A percentile compares a stretch with the other conserved stretches of the same genome.
These are phyloP conservation scores for Diophrys sp. DNA, from an alignment of 73 alveolate genomes.

Conservation along the genomic window DNA sequence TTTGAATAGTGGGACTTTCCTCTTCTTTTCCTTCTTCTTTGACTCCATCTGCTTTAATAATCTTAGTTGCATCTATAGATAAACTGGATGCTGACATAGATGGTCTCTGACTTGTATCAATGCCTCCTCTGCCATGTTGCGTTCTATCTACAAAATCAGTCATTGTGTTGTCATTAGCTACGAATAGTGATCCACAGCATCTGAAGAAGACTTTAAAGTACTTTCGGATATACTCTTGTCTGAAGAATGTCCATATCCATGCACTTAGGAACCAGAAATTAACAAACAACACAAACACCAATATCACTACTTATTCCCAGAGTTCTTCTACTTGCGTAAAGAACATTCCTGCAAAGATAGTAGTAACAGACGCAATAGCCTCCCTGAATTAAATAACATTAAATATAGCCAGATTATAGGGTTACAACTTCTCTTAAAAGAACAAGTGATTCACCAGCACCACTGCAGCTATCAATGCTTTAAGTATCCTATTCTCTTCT, in stretches of 20 bases:
- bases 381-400: not conserved
- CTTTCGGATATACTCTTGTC: not conserved
- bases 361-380: not conserved
- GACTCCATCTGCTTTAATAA: too few species aligned
- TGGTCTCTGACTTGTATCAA: not conserved
- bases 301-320: not conserved
- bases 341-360: constrained; percentile 6
- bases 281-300: not conserved
- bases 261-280: not conserved
- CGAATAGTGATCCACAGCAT: not conserved
- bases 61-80: too few species aligned
- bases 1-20: too few species aligned
- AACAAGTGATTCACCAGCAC: not conserved
- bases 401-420: not conserved
- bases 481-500: not conserved
- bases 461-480: constrained; percentile 1
- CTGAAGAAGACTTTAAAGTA: too few species aligned
- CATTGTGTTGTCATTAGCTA: not conserved
- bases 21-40: too few species aligned
- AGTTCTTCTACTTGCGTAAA: not conserved
- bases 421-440: not conserved
- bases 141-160: not conserved
- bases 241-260: not conserved
- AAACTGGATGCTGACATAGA: too few species aligned
- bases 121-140: not conserved